A percentile compares a stretch with the other conserved stretches of the same genome.
These are phyloP conservation scores for Chlamydomonas reinhardtii DNA, from an alignment of 163 green algal species.

Conservation along the genomic window DNA sequence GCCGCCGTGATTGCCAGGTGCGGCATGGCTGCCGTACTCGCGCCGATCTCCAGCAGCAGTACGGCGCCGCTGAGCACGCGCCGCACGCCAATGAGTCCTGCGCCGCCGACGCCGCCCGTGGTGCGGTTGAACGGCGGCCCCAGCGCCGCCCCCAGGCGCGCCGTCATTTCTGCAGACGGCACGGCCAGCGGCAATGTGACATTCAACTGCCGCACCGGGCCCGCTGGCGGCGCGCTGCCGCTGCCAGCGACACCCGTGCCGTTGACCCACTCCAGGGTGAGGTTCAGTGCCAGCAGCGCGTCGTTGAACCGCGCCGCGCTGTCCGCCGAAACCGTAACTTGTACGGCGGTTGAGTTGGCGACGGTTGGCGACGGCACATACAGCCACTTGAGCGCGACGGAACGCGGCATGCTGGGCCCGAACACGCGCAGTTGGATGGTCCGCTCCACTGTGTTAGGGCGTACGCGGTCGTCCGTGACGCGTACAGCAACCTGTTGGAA, in stretches of 20 bases:
- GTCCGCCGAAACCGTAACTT: not conserved
- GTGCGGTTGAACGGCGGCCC: no score
- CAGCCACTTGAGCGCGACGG: not conserved
- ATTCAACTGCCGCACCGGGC: not conserved
- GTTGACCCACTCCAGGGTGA: not conserved
- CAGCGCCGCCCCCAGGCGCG: not conserved
- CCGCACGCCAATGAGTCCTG: not conserved
- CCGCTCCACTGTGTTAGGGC: not conserved
- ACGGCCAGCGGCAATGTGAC: not conserved
- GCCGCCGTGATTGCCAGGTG: not conserved
- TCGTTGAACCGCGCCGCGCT: not conserved
- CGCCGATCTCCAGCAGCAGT: not conserved
- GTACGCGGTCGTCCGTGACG: not conserved
- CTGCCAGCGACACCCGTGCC: not conserved
- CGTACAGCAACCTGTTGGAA: not conserved
- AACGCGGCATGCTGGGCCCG: not conserved
- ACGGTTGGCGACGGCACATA: not conserved
- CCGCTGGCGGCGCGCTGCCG: not conserved
- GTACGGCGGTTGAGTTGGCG: not conserved
- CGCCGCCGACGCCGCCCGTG: no score
- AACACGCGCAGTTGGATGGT: not conserved
- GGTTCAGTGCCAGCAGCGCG: not conserved
- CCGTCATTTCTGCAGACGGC: not conserved
- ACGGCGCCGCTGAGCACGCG: not conserved
- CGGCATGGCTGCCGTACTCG: not conserved